Percentiles rank a stretch among this genome's conserved stretches.
Conservation (phyloP, 1,284 basidiomycete species). For the Ganoderma lingzhi region DNA sequence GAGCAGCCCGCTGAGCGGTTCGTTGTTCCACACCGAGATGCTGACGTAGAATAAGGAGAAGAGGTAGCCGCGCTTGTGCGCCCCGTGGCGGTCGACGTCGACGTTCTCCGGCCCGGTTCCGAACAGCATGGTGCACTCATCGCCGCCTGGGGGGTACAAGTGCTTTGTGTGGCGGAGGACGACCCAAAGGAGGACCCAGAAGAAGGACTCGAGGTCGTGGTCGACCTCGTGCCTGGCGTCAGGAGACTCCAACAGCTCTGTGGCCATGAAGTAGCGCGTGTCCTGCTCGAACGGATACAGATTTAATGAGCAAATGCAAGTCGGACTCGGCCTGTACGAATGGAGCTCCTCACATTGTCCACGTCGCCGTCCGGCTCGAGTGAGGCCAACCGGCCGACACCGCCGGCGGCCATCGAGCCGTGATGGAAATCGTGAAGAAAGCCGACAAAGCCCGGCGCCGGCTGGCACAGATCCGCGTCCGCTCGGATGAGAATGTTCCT, state of each 20-base stretch:
- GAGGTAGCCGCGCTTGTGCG: background rate
- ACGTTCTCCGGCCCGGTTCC: background rate
- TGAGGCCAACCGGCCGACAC: background rate
- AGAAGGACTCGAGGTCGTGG: slow-evolving; percentile 32
- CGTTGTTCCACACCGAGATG: background rate
- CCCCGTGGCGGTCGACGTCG: background rate
- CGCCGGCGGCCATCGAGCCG: slow-evolving; percentile 12
- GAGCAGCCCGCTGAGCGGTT: background rate
- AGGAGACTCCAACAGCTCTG: slow-evolving; percentile 4
- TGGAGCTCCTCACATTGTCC: too few species aligned
- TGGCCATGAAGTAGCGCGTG: slow-evolving; percentile 29
- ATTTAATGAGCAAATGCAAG: too few species aligned
- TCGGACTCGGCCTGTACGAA: too few species aligned
- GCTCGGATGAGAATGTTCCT: slow-evolving; percentile 27
- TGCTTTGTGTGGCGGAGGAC: slow-evolving; percentile 25
- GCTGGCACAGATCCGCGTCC: background rate
- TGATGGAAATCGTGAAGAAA: slow-evolving; percentile 30
- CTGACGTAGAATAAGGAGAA: too few species aligned
- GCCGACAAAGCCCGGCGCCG: slow-evolving; percentile 4
- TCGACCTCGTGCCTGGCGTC: slow-evolving; percentile 12
- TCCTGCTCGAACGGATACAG: slow-evolving; percentile 14
- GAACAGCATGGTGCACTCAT: slow-evolving; percentile 5
- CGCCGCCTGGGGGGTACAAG: background rate
- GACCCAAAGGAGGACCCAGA: slow-evolving; percentile 31
- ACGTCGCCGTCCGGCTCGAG: too few species aligned